Base-by-base conservation (phyloP, 495 filamentous ascomycete genomes). In the Penicillium cinerascens region DNA sequence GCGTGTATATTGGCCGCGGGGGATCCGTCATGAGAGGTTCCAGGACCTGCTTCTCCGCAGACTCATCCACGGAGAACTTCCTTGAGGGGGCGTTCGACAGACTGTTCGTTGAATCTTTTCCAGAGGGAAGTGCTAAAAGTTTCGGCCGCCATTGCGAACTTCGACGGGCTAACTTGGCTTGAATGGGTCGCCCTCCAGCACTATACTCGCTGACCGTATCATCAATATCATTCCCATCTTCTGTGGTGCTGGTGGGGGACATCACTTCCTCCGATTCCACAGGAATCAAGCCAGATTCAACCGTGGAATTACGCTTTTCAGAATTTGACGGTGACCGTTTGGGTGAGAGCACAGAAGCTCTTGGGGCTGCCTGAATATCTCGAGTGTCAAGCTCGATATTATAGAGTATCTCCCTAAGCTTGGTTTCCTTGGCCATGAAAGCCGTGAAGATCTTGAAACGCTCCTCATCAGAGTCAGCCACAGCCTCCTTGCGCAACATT, bases 401-500 rank as follows among this genome's bases (percentile, higher is more conserved):
- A 51, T 80, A 80, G 2, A 81, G 59, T 23, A 81, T 70, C 40
- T 78, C 77, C 22, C 78, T 74, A 6, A 81, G 66, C 36, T 78
- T 78, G 8, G 68, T 74, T 55, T 81, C 78, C 49, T 79, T 78
- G 13, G 64, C 67, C 36, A 71, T 71, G 46, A 81, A 81, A 8
- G 72, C 67, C 3, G 70, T 78, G 47, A 81, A 81, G 23, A 80
- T 72, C 46, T 75, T 74, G 48, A 72, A 71, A 26, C 77, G 73
- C 41, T 81, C 78, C 46, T 69, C 63, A 47, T 81, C 75, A 2
- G 70, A 74, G 42, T 76, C 70, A 10, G 75, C 77, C 21, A 73
- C 69, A 18, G 73, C 71, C 56, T 81, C 78, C 55, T 81, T 79
- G 22, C 73, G 76, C 20, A 81, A 55, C 76, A 80, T 80, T 8